A percentile compares a stretch with the other conserved stretches of the same genome.
phyloP scores from a whole-genome alignment of 441 rosid genomes.

The Omphalea diandra region DNA sequence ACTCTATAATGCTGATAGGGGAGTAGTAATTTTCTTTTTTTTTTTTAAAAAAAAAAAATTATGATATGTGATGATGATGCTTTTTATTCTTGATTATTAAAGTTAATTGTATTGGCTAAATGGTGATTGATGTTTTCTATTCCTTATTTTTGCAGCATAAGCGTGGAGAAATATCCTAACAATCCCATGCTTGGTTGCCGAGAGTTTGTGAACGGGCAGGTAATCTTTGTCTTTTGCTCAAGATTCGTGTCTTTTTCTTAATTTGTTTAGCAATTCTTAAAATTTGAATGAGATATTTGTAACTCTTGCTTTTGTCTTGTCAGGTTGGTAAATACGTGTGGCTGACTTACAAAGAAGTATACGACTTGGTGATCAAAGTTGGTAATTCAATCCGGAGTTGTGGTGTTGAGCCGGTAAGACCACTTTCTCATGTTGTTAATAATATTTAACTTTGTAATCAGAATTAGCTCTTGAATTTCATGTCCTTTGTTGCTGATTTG shows the following conservation, averaged over 20 bases:
- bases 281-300: no score
- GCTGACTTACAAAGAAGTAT: slow-evolving; percentile 78
- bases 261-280: no score
- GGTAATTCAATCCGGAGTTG: slow-evolving; percentile 82
- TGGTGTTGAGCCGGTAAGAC: slow-evolving; percentile 69
- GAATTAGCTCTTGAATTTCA: slow-evolving; percentile 2
- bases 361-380: slow-evolving; percentile 66
- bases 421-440: neutral
- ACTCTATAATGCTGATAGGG: neutral
- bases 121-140: slow-evolving; percentile 18
- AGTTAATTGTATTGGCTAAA: neutral
- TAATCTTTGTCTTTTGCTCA: slow-evolving; percentile 11
- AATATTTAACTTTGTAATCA: neutral
- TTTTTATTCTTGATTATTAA: neutral
- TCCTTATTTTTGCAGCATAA: slow-evolving; percentile 46
- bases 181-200: slow-evolving; percentile 84
- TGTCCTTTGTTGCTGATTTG: slow-evolving; percentile 13
- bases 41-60: no score
- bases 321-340: slow-evolving; percentile 84
- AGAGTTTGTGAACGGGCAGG: slow-evolving; percentile 72
- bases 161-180: slow-evolving; percentile 78
- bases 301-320: slow-evolving; percentile 12
- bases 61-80: neutral
- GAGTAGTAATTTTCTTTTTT: no score
- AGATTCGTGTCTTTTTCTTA: neutral